phyloP scores from a whole-genome alignment of 805 yeast species.

The Candida tallmaniae region DNA sequence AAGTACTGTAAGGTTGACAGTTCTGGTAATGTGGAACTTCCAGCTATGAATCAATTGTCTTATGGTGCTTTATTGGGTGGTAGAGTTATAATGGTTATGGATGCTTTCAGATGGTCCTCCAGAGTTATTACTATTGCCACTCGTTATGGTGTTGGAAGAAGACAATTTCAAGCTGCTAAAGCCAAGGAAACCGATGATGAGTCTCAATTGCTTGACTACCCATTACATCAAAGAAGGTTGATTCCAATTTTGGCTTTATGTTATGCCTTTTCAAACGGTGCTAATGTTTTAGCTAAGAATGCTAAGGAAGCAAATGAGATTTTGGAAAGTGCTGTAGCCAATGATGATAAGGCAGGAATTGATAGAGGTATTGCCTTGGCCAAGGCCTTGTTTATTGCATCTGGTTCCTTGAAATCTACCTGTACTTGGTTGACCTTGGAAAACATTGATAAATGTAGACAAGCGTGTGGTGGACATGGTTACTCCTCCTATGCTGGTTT shows the following conservation, averaged over 20 bases:
- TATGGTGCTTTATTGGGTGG: slow-evolving; percentile 43
- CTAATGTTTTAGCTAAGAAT: slow-evolving; percentile 34
- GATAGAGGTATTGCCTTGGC: slow-evolving; percentile 32
- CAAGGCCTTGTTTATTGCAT: slow-evolving; percentile 42
- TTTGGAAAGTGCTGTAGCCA: slow-evolving; percentile 35
- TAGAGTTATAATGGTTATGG: slow-evolving; percentile 42
- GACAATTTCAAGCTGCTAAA: slow-evolving; percentile 39
- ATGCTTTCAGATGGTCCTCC: slow-evolving; percentile 40
- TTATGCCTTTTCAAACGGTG: slow-evolving; percentile 36
- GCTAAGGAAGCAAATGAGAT: slow-evolving; percentile 28
- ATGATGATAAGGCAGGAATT: slow-evolving; percentile 30
- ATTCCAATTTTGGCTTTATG: slow-evolving; percentile 41
- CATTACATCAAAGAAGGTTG: slow-evolving; percentile 43
- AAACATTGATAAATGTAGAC: slow-evolving; percentile 39
- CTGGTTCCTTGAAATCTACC: slow-evolving; percentile 42
- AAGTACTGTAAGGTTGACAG: slow-evolving; percentile 39
- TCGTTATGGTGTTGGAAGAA: slow-evolving; percentile 43
- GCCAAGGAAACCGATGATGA: slow-evolving; percentile 23
- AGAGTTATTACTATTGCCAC: slow-evolving; percentile 40
- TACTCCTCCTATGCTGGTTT: slow-evolving; percentile 42
- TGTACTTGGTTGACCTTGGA: slow-evolving; percentile 42
- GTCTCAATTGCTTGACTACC: slow-evolving; percentile 39
- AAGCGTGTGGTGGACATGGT: slow-evolving; percentile 47
- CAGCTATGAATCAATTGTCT: slow-evolving; percentile 42
- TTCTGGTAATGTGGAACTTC: slow-evolving; percentile 35